These are phyloP conservation scores for Aureobasidium sp. DNA, from an alignment of 2,329 filamentous ascomycete genomes.

Conservation along the genomic window DNA sequence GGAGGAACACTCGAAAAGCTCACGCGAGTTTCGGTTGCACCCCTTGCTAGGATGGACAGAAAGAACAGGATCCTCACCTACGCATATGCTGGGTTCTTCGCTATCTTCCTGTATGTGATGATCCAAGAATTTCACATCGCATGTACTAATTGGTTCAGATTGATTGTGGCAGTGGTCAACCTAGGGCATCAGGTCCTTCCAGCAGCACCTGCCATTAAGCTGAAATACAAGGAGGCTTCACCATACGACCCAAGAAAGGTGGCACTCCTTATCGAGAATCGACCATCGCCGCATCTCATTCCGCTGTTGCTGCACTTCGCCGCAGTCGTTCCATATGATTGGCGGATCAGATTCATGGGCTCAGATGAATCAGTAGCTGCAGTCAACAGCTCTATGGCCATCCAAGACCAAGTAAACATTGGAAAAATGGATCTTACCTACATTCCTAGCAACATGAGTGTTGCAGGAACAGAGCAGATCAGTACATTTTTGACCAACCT, in stretches of 20 bases:
- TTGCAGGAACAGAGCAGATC: background rate
- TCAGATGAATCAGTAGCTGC: background rate
- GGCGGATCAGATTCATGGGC: constrained; percentile 5
- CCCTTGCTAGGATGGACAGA: background rate
- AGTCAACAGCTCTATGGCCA: background rate
- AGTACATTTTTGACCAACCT: background rate
- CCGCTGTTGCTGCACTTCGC: constrained; percentile 3
- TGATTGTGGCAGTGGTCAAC: background rate
- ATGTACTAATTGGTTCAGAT: background rate
- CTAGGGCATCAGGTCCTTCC: background rate
- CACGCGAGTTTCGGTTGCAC: background rate
- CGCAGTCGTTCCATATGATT: background rate
- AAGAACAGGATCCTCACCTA: background rate
- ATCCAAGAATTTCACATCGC: background rate
- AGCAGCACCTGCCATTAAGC: background rate
- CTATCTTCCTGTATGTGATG: background rate
- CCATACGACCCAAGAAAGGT: background rate
- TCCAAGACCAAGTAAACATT: background rate
- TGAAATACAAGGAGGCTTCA: background rate
- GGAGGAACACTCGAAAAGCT: background rate
- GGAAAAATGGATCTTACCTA: background rate
- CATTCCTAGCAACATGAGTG: background rate
- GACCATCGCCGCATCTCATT: constrained; percentile 3
- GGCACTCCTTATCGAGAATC: background rate
- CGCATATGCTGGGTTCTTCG: background rate